A percentile compares a stretch with the other conserved stretches of the same genome.
Evolutionary conservation across 2,329 filamentous ascomycete species (phyloP).

Genomic region (Monosporascus sp.): DNA sequence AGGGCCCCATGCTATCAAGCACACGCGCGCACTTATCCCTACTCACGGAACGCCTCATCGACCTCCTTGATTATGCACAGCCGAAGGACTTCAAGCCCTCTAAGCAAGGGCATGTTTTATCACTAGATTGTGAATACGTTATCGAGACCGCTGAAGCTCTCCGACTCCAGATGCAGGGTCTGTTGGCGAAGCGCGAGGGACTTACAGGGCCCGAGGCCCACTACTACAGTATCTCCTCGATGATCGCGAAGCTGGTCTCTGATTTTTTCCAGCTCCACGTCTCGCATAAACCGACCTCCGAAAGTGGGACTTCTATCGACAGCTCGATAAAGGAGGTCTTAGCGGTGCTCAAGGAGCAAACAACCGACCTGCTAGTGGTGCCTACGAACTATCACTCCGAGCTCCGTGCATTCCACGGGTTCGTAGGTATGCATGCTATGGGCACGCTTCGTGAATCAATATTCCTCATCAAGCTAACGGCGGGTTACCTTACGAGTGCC

Average conservation of each 20-base stretch:
- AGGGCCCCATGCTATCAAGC: conserved; percentile 35
- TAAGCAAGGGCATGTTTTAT: conserved; percentile 31
- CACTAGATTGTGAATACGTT: conserved; percentile 40
- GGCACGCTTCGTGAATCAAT: conserved; percentile 33
- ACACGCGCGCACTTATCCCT: conserved; percentile 43
- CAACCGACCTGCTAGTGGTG: conserved; percentile 9
- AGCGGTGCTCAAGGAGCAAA: conserved; percentile 12
- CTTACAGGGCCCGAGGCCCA: conserved; percentile 1
- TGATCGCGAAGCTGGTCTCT: conserved; percentile 8
- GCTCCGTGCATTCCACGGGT: conserved; percentile 19
- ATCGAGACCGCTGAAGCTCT: conserved; percentile 29
- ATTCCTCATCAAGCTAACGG: conserved; percentile 26
- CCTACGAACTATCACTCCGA: conserved; percentile 11
- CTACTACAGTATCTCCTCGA: conserved; percentile 2
- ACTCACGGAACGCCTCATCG: conserved; percentile 47
- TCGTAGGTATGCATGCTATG: conserved; percentile 31
- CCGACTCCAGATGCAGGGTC: conserved; percentile 5
- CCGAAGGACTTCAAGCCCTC: conserved; percentile 46
- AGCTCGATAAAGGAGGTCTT: conserved; percentile 1
- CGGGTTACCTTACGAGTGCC: conserved; percentile 22
- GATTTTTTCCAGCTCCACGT: conserved; percentile 8
- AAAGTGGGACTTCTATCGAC: conserved; percentile 5
- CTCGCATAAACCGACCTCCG: conserved; percentile 1
- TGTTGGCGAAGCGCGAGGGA: background rate
- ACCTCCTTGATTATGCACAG: conserved; percentile 43